phyloP scores from a whole-genome alignment of 129 eudicot genomes.

The Flaveria trinervia region DNA sequence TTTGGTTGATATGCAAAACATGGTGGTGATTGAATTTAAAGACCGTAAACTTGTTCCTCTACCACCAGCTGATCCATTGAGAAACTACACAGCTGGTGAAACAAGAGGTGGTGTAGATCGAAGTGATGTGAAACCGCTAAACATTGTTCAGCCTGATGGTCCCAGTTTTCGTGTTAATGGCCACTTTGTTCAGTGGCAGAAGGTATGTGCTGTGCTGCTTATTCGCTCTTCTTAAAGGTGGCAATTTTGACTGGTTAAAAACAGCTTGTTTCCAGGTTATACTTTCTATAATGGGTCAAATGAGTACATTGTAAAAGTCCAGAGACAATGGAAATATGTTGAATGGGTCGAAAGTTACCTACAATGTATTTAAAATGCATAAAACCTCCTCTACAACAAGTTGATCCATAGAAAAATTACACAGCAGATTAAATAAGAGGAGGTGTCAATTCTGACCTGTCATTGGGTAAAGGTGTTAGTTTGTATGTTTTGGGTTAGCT shows the following conservation, averaged over 20 bases:
- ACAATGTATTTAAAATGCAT: background rate
- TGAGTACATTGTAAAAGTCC: background rate
- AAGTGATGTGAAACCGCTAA: conserved; percentile 73
- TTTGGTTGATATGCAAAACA: conserved; percentile 79
- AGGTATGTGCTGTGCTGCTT: conserved; percentile 39
- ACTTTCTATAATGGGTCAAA: background rate
- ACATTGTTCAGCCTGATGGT: conserved; percentile 77
- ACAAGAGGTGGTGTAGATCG: conserved; percentile 82
- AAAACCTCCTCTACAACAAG: conserved; percentile 60
- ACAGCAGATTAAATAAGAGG: conserved; percentile 81
- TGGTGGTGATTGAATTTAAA: conserved; percentile 75
- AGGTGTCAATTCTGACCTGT: background rate
- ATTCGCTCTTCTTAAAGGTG: background rate
- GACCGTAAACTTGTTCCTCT: conserved; percentile 82
- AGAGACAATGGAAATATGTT: background rate
- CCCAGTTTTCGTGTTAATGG: conserved; percentile 85
- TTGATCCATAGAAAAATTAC: conserved; percentile 75
- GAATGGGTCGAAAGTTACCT: background rate
- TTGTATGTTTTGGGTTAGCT: too few relatives aligned
- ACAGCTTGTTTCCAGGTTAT: background rate
- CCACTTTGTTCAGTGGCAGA: conserved; percentile 80
- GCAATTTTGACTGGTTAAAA: background rate
- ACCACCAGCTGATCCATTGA: conserved; percentile 82
- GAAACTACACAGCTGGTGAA: conserved; percentile 82
- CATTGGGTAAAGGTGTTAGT: too few relatives aligned